These are phyloP conservation scores for Nakazawaea sp. DNA, from an alignment of 805 yeast species.

Conservation along the genomic window DNA sequence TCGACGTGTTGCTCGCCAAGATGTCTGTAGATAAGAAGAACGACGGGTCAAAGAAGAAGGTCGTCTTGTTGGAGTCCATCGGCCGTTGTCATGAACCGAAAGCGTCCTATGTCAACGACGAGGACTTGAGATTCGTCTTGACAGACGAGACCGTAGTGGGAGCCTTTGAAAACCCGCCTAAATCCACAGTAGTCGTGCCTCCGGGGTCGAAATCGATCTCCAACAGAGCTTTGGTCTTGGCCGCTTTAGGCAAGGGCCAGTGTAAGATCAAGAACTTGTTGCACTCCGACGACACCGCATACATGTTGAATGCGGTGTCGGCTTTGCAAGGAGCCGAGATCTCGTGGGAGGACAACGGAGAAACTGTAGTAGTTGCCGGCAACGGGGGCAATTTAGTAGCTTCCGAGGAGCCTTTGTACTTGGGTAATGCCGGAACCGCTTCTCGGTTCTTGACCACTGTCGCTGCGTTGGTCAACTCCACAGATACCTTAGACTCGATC, in stretches of 20 bases:
- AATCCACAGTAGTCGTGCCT: conserved; percentile 53
- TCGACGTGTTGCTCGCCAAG: conserved; percentile 64
- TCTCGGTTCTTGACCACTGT: conserved; percentile 90
- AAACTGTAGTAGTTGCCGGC: conserved; percentile 76
- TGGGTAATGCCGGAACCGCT: conserved; percentile 98
- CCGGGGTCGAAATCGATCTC: conserved; percentile 98
- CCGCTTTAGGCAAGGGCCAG: conserved; percentile 84
- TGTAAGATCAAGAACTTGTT: conserved; percentile 79
- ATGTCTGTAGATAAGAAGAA: conserved; percentile 97
- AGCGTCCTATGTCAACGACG: conserved; percentile 80
- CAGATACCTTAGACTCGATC: conserved; percentile 35
- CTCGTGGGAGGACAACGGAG: conserved; percentile 82
- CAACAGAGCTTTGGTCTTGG: conserved; percentile 86
- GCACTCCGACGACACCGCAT: conserved; percentile 94
- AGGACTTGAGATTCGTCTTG: conserved; percentile 71
- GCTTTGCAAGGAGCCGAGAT: conserved; percentile 77
- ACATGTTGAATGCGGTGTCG: conserved; percentile 84
- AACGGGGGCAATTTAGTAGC: conserved; percentile 76
- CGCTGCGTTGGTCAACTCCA: conserved; percentile 69
- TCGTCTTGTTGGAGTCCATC: conserved; percentile 74
- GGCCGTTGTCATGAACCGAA: conserved; percentile 86
- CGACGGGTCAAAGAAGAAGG: conserved; percentile 85
- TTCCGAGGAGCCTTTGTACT: conserved; percentile 60
- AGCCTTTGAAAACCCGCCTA: conserved; percentile 38
- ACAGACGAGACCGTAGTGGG: conserved; percentile 75